A percentile compares a stretch with the other conserved stretches of the same genome.
Evolutionary conservation across 2,329 filamentous ascomycete species (phyloP).

Genomic region (Sporothrix dimorphospora): DNA sequence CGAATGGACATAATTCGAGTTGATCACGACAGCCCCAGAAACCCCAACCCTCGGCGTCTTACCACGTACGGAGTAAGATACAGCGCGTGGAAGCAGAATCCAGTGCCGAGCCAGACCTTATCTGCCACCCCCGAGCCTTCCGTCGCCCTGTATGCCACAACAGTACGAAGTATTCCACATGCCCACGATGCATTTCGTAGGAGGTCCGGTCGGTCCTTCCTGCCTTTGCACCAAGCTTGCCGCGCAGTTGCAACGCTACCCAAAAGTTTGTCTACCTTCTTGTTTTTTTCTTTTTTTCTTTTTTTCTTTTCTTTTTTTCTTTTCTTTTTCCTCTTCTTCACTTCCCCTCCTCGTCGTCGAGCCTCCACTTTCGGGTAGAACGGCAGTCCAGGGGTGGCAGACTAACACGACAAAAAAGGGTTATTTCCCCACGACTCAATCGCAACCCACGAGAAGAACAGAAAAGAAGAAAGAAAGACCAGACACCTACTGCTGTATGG

Average conservation of each 20-base stretch:
- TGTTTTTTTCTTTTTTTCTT: neutral
- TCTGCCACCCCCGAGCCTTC: neutral
- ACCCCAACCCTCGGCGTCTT: neutral
- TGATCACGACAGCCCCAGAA: slow-evolving; percentile 3
- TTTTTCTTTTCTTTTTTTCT: neutral
- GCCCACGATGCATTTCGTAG: neutral
- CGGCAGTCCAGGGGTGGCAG: neutral
- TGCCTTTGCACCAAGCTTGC: neutral
- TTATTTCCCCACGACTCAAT: neutral
- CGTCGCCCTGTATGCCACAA: slow-evolving; percentile 11
- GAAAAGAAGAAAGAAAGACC: neutral
- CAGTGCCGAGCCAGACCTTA: neutral
- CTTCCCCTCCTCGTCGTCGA: neutral
- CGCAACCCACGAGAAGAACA: neutral
- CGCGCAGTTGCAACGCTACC: neutral
- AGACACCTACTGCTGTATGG: neutral
- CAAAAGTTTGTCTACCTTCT: too few species aligned
- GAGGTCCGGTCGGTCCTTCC: neutral
- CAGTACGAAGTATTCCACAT: neutral
- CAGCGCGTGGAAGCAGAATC: neutral
- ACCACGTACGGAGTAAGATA: neutral
- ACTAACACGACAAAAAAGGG: neutral
- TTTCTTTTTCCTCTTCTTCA: neutral
- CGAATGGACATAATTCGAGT: neutral
- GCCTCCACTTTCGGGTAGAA: slow-evolving; percentile 2